A percentile compares a stretch with the other conserved stretches of the same genome.
Evolutionary conservation across 2,329 filamentous ascomycete genomes (phyloP).

Genomic region (Alternaria brassicae): DNA sequence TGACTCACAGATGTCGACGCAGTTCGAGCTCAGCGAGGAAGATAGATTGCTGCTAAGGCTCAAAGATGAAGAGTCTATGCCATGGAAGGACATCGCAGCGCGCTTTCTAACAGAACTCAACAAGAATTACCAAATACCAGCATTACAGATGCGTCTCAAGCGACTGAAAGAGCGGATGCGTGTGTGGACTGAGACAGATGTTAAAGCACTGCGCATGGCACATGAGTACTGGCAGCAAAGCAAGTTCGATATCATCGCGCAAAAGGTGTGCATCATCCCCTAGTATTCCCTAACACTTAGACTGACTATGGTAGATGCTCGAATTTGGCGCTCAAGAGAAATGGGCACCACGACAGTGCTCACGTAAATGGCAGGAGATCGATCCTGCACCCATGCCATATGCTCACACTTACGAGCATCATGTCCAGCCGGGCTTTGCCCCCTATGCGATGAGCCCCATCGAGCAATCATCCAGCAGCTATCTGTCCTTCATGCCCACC

Average conservation of each 20-base stretch:
- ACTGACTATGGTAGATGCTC: constrained; percentile 54
- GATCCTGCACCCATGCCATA: constrained; percentile 44
- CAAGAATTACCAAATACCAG: constrained; percentile 59
- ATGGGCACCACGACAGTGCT: constrained; percentile 60
- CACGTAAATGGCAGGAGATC: constrained; percentile 60
- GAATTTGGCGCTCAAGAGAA: constrained; percentile 59
- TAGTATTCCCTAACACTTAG: constrained; percentile 3
- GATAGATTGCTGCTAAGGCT: constrained; percentile 59
- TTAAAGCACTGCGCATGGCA: constrained; percentile 58
- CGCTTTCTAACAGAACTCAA: constrained; percentile 59
- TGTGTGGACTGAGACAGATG: constrained; percentile 60
- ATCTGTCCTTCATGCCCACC: constrained; percentile 43
- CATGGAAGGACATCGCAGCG: constrained; percentile 63
- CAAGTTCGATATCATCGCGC: constrained; percentile 62
- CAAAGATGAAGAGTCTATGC: constrained; percentile 60
- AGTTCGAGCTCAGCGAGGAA: constrained; percentile 58
- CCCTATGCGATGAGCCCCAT: constrained; percentile 49
- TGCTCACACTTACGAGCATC: constrained; percentile 45
- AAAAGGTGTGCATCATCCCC: constrained; percentile 50
- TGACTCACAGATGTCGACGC: constrained; percentile 40
- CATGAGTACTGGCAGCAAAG: constrained; percentile 61
- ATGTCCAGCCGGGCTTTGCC: constrained; percentile 40
- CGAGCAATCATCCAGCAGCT: constrained; percentile 35
- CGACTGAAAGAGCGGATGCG: constrained; percentile 59
- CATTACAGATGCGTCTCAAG: constrained; percentile 63